Evolutionary conservation across 176 grass and related monocot genomes (phyloP).

Genomic region (Metroxylon sagu): DNA sequence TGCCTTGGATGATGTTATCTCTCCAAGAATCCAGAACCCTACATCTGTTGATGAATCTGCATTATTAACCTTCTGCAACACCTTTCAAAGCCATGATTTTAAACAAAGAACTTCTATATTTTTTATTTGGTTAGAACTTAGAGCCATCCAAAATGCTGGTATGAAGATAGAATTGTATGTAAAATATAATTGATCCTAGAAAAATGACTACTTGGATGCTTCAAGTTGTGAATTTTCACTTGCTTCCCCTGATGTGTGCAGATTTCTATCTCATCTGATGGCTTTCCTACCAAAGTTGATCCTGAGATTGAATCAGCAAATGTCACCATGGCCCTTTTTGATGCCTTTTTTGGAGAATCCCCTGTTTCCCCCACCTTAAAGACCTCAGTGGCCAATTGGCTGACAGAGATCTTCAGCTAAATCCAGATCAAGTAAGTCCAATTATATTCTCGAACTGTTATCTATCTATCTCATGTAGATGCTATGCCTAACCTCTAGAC

Average conservation of each 20-base stretch:
- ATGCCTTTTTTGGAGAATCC: slow-evolving; percentile 72
- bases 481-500: too few species aligned
- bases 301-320: slow-evolving; percentile 53
- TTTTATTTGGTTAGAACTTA: slow-evolving; percentile 44
- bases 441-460: too few species aligned
- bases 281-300: slow-evolving; percentile 44
- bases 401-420: slow-evolving; percentile 34
- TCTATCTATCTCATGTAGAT: too few species aligned
- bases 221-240: not conserved
- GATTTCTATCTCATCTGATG: slow-evolving; percentile 60
- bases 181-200: too few species aligned
- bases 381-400: slow-evolving; percentile 34
- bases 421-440: too few species aligned
- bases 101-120: slow-evolving; percentile 54
- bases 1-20: slow-evolving; percentile 71
- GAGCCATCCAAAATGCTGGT: slow-evolving; percentile 65
- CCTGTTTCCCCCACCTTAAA: slow-evolving; percentile 66
- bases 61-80: slow-evolving; percentile 49
- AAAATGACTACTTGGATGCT: not conserved
- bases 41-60: slow-evolving; percentile 42
- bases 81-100: slow-evolving; percentile 55
- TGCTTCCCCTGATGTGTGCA: slow-evolving; percentile 20
- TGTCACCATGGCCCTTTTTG: slow-evolving; percentile 53
- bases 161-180: slow-evolving; percentile 9
- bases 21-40: slow-evolving; percentile 41